Base-by-base conservation (phyloP, 163 green algal species). In the Scenedesmus sp. region DNA sequence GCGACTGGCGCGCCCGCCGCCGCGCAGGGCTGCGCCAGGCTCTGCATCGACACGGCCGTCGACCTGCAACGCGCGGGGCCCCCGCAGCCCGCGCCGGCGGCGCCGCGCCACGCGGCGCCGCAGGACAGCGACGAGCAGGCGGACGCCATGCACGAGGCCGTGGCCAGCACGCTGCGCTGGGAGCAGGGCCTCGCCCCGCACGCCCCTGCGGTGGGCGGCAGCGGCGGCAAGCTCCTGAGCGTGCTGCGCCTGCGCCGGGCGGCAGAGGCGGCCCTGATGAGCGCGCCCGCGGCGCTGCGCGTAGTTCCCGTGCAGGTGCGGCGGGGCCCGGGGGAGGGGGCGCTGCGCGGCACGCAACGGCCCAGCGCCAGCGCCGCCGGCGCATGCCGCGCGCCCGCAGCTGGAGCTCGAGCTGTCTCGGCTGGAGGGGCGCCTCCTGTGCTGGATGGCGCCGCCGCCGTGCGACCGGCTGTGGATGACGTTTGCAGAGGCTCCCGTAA, bases 401-500 rank as follows among this genome's bases (percentile, higher is more conserved):
- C 51, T 65, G 22, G 33, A 39, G 31, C 29, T 75, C 22, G 33
- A 60, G 50, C 18, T 75, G 18, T 54, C 48, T 5, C 44, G 26
- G 31, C 66, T 75, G 5, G 66, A 75, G 48, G 51, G 66, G 31
- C 34, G 47, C 29, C 2, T 75, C 50, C 31, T 75, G 66, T 31
- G 63, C 31, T 75, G 66, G 66, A 31, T 75, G 50, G 50, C 66
- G 11, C 66, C 66, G 26, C 66, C 66, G 5, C 66, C 66, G 48
- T 65, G 66, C 29, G 56, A 75, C 66, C 42, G 66, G 50, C 66
- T 75, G 28, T 75, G 66, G 66, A 14, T 75, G 18, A 65, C 66
- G 13, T 75, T 75, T n/a, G n/a, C n/a, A n/a, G n/a, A n/a, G n/a
- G n/a, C n/a, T n/a, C n/a, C n/a, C n/a, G 65, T 75, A n/a, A 39